These are phyloP conservation scores for Turnera subulata DNA, from an alignment of 345 rosid genomes.

Conservation along the genomic window DNA sequence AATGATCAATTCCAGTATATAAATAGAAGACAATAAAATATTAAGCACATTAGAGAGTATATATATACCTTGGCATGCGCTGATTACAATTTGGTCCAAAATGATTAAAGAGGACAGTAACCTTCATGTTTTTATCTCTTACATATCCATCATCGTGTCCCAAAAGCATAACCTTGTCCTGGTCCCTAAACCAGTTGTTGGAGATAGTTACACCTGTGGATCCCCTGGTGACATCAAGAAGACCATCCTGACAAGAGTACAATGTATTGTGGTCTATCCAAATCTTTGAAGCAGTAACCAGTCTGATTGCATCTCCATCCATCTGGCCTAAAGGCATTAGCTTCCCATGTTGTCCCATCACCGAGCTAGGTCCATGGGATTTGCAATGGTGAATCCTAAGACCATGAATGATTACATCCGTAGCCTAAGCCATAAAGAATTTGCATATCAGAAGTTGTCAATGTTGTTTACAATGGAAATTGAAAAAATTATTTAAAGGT, in stretches of 20 bases:
- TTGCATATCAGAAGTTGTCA: not conserved
- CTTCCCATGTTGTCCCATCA: conserved; percentile 53
- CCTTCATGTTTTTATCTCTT: conserved; percentile 62
- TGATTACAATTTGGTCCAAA: conserved; percentile 87
- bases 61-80: conserved; percentile 87
- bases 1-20: not conserved
- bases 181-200: conserved; percentile 74
- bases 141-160: conserved; percentile 66
- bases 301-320: conserved; percentile 70
- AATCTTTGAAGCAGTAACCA: conserved; percentile 53
- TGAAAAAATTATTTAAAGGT: too few relatives aligned
- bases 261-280: conserved; percentile 81
- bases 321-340: conserved; percentile 38
- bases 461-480: not conserved
- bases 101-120: conserved; percentile 61
- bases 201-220: conserved; percentile 52
- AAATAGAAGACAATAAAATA: not conserved
- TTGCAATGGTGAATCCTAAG: conserved; percentile 62
- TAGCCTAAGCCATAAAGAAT: conserved; percentile 25
- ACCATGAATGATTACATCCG: conserved; percentile 69
- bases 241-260: conserved; percentile 57
- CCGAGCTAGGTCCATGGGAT: conserved; percentile 42
- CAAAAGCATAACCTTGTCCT: conserved; percentile 84
- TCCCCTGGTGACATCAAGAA: conserved; percentile 64
- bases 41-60: not conserved